A percentile compares a stretch with the other conserved stretches of the same genome.
phyloP scores from a whole-genome alignment of 2,329 filamentous ascomycete genomes.

The Alternaria triticina region DNA sequence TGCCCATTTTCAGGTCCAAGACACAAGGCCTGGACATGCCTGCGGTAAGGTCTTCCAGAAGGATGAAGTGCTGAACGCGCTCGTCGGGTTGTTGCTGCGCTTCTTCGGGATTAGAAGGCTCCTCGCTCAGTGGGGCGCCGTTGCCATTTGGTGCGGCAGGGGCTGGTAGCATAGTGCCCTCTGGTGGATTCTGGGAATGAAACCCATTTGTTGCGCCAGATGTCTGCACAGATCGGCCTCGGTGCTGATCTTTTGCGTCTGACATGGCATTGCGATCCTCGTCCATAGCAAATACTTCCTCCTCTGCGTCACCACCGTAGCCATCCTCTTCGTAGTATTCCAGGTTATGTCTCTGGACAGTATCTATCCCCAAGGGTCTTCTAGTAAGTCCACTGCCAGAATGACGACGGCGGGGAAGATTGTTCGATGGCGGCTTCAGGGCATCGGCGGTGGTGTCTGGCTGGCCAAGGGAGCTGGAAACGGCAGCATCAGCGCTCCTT shows the following conservation, averaged over 20 bases:
- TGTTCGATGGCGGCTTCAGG: slow-evolving; percentile 37
- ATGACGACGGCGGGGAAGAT: slow-evolving; percentile 69
- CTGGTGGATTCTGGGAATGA: slow-evolving; percentile 7
- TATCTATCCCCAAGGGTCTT: slow-evolving; percentile 71
- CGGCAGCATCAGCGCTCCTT: slow-evolving; percentile 17
- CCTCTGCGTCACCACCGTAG: slow-evolving; percentile 78
- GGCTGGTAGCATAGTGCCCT: slow-evolving; percentile 43
- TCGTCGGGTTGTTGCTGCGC: slow-evolving; percentile 56
- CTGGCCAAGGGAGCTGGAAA: slow-evolving; percentile 17
- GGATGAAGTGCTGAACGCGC: slow-evolving; percentile 88
- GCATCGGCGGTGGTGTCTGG: slow-evolving; percentile 17
- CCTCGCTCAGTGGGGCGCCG: slow-evolving; percentile 8
- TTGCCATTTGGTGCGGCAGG: slow-evolving; percentile 30
- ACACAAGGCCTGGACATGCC: slow-evolving; percentile 98
- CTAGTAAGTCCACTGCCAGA: slow-evolving; percentile 85
- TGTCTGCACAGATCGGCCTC: slow-evolving; percentile 5
- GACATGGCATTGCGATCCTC: slow-evolving; percentile 45
- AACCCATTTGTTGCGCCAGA: not conserved
- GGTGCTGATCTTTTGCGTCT: slow-evolving; percentile 8
- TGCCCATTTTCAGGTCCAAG: slow-evolving; percentile 98
- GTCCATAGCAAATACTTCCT: slow-evolving; percentile 74
- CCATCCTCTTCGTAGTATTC: slow-evolving; percentile 92
- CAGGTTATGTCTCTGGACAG: slow-evolving; percentile 71
- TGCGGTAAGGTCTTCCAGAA: slow-evolving; percentile 92
- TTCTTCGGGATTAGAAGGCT: slow-evolving; percentile 52